Evolutionary conservation across 1,284 basidiomycete species (phyloP).

Genomic region (Pseudozyma sp.): DNA sequence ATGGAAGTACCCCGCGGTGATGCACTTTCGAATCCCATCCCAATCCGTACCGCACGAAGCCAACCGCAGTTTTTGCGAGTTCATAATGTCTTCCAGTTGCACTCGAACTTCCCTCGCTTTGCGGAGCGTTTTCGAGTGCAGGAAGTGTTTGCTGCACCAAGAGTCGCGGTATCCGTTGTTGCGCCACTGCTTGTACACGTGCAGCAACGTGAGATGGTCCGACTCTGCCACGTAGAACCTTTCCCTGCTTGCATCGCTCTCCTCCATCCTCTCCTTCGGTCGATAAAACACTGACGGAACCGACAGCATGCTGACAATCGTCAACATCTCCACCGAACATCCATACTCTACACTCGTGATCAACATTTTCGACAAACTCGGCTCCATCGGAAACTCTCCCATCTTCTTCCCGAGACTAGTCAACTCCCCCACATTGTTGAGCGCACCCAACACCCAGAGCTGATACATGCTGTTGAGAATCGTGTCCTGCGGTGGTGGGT

Average conservation of each 20-base stretch:
- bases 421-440: constrained; percentile 97
- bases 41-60: constrained; percentile 93
- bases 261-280: constrained; percentile 93
- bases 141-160: constrained; percentile 93
- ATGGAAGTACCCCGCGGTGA: constrained; percentile 98
- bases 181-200: constrained; percentile 99
- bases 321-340: constrained; percentile 94
- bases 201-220: constrained; percentile 93
- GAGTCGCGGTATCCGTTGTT: constrained; percentile 88
- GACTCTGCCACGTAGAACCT: constrained; percentile 99
- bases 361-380: constrained; percentile 97
- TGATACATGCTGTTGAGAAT: constrained; percentile 93
- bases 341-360: constrained; percentile 93
- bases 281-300: constrained; percentile 93
- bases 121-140: constrained; percentile 93
- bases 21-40: constrained; percentile 95
- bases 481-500: constrained; percentile 80
- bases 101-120: constrained; percentile 96
- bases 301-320: constrained; percentile 98
- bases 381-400: constrained; percentile 85
- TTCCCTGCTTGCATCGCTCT: constrained; percentile 93
- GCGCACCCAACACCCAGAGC: constrained; percentile 95
- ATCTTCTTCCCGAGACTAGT: constrained; percentile 93
- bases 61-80: constrained; percentile 92
- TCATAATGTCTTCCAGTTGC: constrained; percentile 98